Evolutionary conservation across 148 eudicot species (phyloP), one percentile per base, ranked within the genome.

Genomic region (Camellia lanceoleosa): DNA sequence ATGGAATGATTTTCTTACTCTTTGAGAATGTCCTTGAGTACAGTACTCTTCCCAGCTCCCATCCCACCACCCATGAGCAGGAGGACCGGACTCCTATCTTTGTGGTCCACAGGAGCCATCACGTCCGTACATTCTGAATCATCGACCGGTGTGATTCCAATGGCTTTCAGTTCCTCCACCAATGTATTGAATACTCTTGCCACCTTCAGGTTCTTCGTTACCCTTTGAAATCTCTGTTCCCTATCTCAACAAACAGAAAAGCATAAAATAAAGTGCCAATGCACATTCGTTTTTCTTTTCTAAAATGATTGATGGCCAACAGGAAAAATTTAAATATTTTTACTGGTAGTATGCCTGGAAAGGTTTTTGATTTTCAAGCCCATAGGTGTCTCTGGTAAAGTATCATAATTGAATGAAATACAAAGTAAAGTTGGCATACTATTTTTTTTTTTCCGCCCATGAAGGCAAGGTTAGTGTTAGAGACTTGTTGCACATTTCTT

Each of bases 41-140:
- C 99, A 23, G 99, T 97, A 81, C 99, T 97, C 87, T 97, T 97
- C 63, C 99, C 99, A 74, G 99, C 99, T 81, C 99, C 99, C 99
- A 97, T 97, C n/a, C 99, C 99, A 55, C 99, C 99, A 54, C 98
- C 99, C 99, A 94, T 97, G 87, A 97, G 85, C 69, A 97, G 97
- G 72, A 97, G 97, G 54, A 94, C 94, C 0, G 99, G 99, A 66
- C 99, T 97, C 85, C 97, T 82, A 67, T 97, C 99, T 78, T 91
- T 90, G 81, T 91, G 92, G 61, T 92, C 97, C 73, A 97, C 94
- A 0, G 99, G 99, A 58, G 95, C 98, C 99, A 97, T 97, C 80
- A 97, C 98, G 82, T 94, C 98, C 3, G 97, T 97, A 78, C 99
- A 92, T 77, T 90, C 86, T 5, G 97, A 92, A 74, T 94, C 99